Evolutionary conservation across 768 basidiomycete genomes (phyloP).

Genomic region (Tephrocybe rancida): DNA sequence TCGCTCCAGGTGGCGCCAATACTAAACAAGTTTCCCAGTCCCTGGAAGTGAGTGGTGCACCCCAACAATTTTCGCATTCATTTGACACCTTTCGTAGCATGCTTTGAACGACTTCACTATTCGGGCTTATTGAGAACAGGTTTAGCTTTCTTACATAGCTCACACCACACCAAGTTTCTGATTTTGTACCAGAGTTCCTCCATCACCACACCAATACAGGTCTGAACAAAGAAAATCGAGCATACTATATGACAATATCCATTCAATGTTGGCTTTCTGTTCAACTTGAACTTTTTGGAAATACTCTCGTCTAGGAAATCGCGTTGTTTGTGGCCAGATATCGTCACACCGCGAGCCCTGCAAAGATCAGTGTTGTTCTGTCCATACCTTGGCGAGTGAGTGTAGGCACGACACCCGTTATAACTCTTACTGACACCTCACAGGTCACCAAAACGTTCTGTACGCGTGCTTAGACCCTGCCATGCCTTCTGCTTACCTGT

Average conservation of each 20-base stretch:
- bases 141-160: slow-evolving; percentile 20
- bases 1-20: slow-evolving; percentile 52
- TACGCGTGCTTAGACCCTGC: slow-evolving; percentile 27
- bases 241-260: slow-evolving; percentile 64
- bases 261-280: slow-evolving; percentile 69
- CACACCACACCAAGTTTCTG: neutral
- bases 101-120: slow-evolving; percentile 71
- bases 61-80: neutral
- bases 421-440: neutral
- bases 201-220: slow-evolving; percentile 51
- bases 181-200: slow-evolving; percentile 40
- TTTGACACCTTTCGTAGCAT: slow-evolving; percentile 38
- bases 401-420: slow-evolving; percentile 5
- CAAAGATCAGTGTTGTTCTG: slow-evolving; percentile 64
- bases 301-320: slow-evolving; percentile 70
- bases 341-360: slow-evolving; percentile 53
- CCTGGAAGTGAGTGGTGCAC: slow-evolving; percentile 44
- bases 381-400: slow-evolving; percentile 58
- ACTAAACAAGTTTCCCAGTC: slow-evolving; percentile 66
- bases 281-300: slow-evolving; percentile 67
- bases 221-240: slow-evolving; percentile 60
- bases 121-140: slow-evolving; percentile 60
- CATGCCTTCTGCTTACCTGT: neutral
- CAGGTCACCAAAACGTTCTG: slow-evolving; percentile 59
- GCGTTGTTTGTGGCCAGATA: slow-evolving; percentile 69